Evolutionary conservation across 2,329 filamentous ascomycete genomes (phyloP), one percentile per base, ranked within the genome.

Genomic region (Colletotrichum somersetense): DNA sequence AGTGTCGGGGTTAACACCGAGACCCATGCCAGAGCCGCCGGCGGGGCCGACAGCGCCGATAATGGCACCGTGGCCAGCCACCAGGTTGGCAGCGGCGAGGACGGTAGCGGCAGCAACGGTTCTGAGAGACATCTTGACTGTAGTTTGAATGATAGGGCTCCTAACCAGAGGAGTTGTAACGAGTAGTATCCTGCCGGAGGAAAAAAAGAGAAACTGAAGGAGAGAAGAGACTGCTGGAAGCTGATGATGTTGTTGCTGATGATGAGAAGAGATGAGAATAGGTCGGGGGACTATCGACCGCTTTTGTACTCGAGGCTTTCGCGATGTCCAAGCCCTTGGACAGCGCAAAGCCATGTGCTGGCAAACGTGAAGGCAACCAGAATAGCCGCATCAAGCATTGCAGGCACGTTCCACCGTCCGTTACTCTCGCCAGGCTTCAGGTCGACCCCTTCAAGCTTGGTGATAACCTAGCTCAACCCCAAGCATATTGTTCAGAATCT

Each of bases 1-100:
- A 66, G 89, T 91, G 75, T 75, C 76, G 58, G 85, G 82, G 78
- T 88, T 85, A 72, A 92, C 77, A 67, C 83, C 84, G 3, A 87
- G 80, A n/a, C 80, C 84, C 81, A 83, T 85, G 76, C 88, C 89
- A 11, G 80, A 80, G 73, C 89, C 89, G 61, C 89, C 89, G 44
- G 83, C 82, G 75, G 91, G 83, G 72, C 89, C 89, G 46, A 83
- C 83, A 33, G 90, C 89, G 56, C 80, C 80, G 76, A 87, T 85
- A 80, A 92, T 91, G 75, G 87, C 89, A 73, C 85, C 85, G 83
- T 92, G 90, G 77, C 87, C 89, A 75, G 88, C 84, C 74, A 88
- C 89, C 63, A 91, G 85, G 74, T 86, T 81, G 77, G 85, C 85
- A 73, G 85, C 81, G 75, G 87, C 83, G 76, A 91, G 79, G 80